A percentile compares a stretch with the other conserved stretches of the same genome.
Evolutionary conservation across 208 protist species (phyloP).

Genomic region (Herpetomonas samuelpessoai): DNA sequence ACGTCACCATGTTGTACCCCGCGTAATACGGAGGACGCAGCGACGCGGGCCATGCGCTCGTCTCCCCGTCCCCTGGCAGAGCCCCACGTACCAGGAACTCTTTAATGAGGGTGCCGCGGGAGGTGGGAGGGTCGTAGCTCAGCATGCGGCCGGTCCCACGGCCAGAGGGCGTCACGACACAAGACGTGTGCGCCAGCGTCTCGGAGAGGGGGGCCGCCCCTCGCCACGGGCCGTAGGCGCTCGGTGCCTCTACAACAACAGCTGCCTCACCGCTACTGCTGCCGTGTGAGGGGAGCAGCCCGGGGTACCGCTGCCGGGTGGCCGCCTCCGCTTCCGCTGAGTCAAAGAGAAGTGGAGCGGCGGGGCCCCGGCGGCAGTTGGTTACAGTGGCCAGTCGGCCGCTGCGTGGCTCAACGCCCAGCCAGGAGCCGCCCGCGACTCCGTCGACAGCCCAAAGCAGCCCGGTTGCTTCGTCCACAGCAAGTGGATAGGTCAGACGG

Average conservation of each 20-base stretch:
- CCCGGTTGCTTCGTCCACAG: constrained; percentile 22
- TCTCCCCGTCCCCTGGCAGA: constrained; percentile 12
- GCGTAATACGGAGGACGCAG: constrained; percentile 45
- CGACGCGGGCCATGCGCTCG: neutral
- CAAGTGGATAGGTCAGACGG: constrained; percentile 32
- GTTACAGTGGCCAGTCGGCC: constrained; percentile 59
- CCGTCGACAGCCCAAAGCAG: constrained; percentile 48
- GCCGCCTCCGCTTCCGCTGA: neutral
- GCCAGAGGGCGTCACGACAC: constrained; percentile 13
- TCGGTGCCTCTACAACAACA: neutral
- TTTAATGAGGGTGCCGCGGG: constrained; percentile 41
- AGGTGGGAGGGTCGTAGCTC: constrained; percentile 27
- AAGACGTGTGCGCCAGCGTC: constrained; percentile 23
- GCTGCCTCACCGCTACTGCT: neutral
- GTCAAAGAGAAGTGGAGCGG: constrained; percentile 24
- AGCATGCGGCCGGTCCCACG: constrained; percentile 20
- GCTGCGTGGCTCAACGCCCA: constrained; percentile 43
- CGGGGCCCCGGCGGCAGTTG: constrained; percentile 42
- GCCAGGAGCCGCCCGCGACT: constrained; percentile 62
- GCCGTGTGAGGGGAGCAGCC: neutral
- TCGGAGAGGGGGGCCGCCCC: constrained; percentile 50
- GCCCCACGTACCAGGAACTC: constrained; percentile 26
- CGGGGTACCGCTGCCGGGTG: neutral
- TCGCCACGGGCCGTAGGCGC: constrained; percentile 14
- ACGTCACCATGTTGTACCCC: constrained; percentile 59